Percentiles rank a stretch among this genome's conserved stretches.
Conservation (phyloP, 176 grass and related monocot genomes). For the Avena insularis region DNA sequence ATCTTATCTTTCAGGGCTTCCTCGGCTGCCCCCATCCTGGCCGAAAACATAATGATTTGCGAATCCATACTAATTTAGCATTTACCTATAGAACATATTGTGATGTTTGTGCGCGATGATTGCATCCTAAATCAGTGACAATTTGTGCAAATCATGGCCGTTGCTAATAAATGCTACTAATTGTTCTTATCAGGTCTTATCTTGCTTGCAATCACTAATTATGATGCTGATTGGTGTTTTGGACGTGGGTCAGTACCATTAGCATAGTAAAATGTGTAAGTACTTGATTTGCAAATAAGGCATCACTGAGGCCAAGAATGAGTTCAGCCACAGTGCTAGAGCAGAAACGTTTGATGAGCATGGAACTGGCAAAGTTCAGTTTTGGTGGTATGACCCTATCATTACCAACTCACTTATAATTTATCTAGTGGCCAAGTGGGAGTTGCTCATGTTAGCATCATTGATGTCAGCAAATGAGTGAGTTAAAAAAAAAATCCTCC, state of each 20-base stretch:
- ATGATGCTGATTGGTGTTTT: background rate
- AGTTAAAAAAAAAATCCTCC: background rate
- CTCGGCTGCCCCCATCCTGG: background rate
- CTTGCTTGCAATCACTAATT: background rate
- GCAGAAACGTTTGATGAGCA: background rate
- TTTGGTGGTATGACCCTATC: background rate
- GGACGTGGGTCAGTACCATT: background rate
- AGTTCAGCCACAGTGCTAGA: background rate
- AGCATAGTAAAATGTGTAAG: background rate
- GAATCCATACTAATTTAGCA: background rate
- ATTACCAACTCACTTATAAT: background rate
- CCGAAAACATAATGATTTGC: background rate
- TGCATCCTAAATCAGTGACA: background rate
- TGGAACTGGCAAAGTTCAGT: too few relatives aligned
- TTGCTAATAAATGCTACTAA: background rate
- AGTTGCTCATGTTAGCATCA: constrained; percentile 22
- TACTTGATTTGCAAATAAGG: background rate
- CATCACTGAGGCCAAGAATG: background rate
- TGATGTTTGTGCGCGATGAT: background rate
- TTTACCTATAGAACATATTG: background rate
- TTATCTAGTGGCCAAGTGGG: background rate
- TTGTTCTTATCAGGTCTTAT: background rate
- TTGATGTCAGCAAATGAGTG: background rate
- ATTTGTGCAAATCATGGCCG: background rate
- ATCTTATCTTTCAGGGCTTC: background rate